Evolutionary conservation across 2,329 filamentous ascomycete genomes (phyloP), one percentile per base, ranked within the genome.

Genomic region (Colletotrichum incanum): DNA sequence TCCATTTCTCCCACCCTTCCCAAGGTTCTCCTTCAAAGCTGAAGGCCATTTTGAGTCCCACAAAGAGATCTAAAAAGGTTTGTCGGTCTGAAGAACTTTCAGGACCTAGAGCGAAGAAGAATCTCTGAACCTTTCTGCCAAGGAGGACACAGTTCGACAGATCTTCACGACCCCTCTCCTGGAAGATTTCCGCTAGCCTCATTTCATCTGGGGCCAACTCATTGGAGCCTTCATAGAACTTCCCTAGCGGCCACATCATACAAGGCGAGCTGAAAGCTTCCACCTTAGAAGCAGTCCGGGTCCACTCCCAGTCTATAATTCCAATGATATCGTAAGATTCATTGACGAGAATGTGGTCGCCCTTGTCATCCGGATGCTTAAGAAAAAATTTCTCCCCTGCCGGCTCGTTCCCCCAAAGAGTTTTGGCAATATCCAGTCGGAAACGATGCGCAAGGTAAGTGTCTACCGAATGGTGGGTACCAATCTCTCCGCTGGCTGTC

Each of bases 351-450:
- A 87, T 79, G 54, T 86, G 83, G 64, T 84, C 82, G 1, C 82
- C 84, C 75, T 86, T 86, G 67, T 86, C 83, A 63, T 87, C 84
- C 8, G 78, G 78, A 73, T 87, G 84, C 65, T 84, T 85, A 6
- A 87, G 75, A 70, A 82, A 86, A 75, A 81, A 86, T n/a, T 12
- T 16, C 7, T 9, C 26, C 9, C 4, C 39, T 31, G 26, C 9
- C 5, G 26, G 8, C 3, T n/a, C 41, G 14, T 23, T 8, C 5
- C 2, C 28, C 41, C 18, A 47, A 23, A 60, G 41, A 3, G 4
- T n/a, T 5, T 34, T 31, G 9, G 20, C 41, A 47, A 60, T 16
- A 23, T 60, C 58, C 8, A 60, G 41, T 6, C 41, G 18, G 18
- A 60, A 60, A 16, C 58, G 26, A 34, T 60, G 41, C 9, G 26